Percentiles rank a stretch among this genome's conserved stretches.
phyloP scores from a whole-genome alignment of 352 stramenopile species.

The Phytophthora chlamydospora region DNA sequence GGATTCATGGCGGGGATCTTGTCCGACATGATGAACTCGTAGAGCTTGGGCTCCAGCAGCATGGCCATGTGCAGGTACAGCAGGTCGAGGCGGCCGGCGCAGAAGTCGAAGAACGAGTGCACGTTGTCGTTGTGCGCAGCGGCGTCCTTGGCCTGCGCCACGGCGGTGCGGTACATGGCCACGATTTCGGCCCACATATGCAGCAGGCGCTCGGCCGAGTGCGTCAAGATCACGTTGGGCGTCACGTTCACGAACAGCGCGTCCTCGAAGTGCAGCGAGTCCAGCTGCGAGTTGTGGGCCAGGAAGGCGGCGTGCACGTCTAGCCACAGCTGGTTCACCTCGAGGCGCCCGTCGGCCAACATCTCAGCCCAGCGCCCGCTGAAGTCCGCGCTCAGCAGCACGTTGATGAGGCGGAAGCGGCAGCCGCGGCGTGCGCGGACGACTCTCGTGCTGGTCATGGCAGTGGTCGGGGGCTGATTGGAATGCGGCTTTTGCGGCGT shows the following conservation, averaged over 20 bases:
- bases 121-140: conserved; percentile 25
- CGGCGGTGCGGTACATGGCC: conserved; percentile 53
- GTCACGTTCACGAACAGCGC: conserved; percentile 61
- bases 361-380: conserved; percentile 61
- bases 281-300: conserved; percentile 49
- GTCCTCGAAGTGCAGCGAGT: conserved; percentile 69
- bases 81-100: conserved; percentile 58
- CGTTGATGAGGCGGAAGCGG: conserved; percentile 75
- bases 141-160: conserved; percentile 40
- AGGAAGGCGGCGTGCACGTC: conserved; percentile 68
- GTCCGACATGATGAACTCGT: conserved; percentile 51
- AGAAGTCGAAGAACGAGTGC: conserved; percentile 69
- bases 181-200: conserved; percentile 75
- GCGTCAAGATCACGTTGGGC: conserved; percentile 49
- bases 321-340: conserved; percentile 60
- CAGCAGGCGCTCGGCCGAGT: conserved; percentile 53
- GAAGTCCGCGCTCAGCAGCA: conserved; percentile 65
- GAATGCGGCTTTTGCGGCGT: not conserved
- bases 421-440: conserved; percentile 56
- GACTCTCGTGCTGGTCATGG: not conserved
- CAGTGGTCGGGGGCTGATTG: not conserved
- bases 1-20: conserved; percentile 22
- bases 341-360: conserved; percentile 20
- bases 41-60: conserved; percentile 56
- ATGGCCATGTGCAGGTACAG: conserved; percentile 76